Conservation (phyloP, 768 basidiomycete species). For the Boletus reticulatus region DNA sequence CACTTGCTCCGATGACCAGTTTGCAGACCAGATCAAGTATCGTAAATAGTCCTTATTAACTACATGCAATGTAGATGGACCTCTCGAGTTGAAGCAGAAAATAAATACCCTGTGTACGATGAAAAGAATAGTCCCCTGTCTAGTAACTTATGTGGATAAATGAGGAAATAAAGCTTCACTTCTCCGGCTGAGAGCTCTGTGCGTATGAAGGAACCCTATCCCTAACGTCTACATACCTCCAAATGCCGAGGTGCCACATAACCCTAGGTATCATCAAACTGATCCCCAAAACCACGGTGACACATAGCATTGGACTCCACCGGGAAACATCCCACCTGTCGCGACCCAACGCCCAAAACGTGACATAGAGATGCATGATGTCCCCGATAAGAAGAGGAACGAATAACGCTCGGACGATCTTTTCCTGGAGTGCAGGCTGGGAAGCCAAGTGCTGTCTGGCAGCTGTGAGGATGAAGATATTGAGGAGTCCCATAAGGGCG, state of each 20-base stretch:
- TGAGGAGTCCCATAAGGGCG: slow-evolving; percentile 68
- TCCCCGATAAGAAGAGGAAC: slow-evolving; percentile 71
- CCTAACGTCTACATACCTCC: slow-evolving; percentile 66
- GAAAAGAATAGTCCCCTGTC: not conserved
- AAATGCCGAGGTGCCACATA: slow-evolving; percentile 74
- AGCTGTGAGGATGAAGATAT: slow-evolving; percentile 62
- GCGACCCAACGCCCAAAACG: slow-evolving; percentile 76
- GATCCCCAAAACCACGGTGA: slow-evolving; percentile 60
- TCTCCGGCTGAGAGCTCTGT: slow-evolving; percentile 2
- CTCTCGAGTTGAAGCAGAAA: not conserved
- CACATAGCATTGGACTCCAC: slow-evolving; percentile 73
- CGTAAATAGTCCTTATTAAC: slow-evolving; percentile 64
- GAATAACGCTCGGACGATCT: slow-evolving; percentile 60
- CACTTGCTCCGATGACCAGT: slow-evolving; percentile 49
- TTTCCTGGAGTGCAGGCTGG: slow-evolving; percentile 68
- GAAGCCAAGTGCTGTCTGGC: slow-evolving; percentile 56
- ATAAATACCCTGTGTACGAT: slow-evolving; percentile 15
- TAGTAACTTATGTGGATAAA: slow-evolving; percentile 15
- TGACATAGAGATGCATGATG: slow-evolving; percentile 60
- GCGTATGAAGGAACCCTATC: slow-evolving; percentile 38
- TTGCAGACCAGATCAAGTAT: slow-evolving; percentile 57
- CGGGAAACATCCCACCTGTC: slow-evolving; percentile 55
- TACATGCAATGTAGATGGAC: not conserved
- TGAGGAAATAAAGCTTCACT: slow-evolving; percentile 22
- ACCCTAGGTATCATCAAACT: slow-evolving; percentile 66